Base-by-base conservation (phyloP, 139 green algal species). In the Astrephomene gubernaculifera region DNA sequence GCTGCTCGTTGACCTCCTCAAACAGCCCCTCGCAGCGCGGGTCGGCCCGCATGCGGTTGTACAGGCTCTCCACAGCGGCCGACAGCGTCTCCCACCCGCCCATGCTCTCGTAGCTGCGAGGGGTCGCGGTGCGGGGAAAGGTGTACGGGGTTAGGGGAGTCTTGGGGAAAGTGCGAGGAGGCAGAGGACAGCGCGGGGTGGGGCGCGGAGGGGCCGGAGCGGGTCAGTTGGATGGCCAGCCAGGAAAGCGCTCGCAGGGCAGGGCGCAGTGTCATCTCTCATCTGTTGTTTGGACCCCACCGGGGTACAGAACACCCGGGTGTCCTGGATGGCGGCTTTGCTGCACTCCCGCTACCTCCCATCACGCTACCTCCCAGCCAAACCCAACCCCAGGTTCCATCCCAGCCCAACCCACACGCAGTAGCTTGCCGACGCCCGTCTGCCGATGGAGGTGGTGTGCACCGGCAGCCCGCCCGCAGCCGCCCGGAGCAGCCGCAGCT, bases 1-100 rank as follows among this genome's bases (percentile, higher is more conserved):
- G 53, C 79, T 76, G 65, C 67, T 86, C 79, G 49, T 78, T 68
- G 39, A 25, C 79, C n/a, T 86, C 79, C 1, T 8, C 12, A 33
- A 86, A 86, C 35, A 86, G 19, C 33, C 35, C 38, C 17, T 35
- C 45, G 65, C 64, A 76, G 41, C 79, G 79, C 21, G 8, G 17
- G 79, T 86, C 79, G 44, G 43, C 33, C 25, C 45, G 65, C 79
- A 86, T 76, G n/a, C 65, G 64, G 65, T 68, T 86, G 79, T 86
- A 78, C n/a, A 86, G 45, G 19, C 44, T 54, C 52, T 79, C 65
- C 2, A 86, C 79, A 9, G 79, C 79, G 14, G 79, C 79, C n/a
- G 65, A 79, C 65, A 86, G 79, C 33, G 79, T 86, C 64, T 86
- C 79, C 79, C 79, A 86, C 29, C 79, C 79, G 64, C 79, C 79